phyloP scores from a whole-genome alignment of 129 eudicot species.

The Chrysanthemum lavandulifolium region DNA sequence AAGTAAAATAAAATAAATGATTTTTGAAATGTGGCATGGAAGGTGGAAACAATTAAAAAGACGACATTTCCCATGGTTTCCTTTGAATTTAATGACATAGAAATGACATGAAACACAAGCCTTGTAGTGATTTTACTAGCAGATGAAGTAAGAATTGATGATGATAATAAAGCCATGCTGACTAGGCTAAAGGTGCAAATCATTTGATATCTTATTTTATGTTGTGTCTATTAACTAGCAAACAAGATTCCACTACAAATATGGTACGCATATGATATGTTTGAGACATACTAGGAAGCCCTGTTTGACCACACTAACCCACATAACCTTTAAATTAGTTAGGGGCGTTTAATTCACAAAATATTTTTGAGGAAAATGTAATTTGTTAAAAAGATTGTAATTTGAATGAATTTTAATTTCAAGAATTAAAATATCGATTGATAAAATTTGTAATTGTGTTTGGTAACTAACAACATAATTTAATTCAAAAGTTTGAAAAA shows the following conservation, averaged over 20 bases:
- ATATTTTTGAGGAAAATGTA: too few relatives aligned
- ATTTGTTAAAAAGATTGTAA: too few relatives aligned
- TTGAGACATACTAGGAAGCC: conserved; percentile 23
- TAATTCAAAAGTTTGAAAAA: too few relatives aligned
- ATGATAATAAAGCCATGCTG: conserved; percentile 31
- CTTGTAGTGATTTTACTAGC: neutral
- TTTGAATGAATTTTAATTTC: too few relatives aligned
- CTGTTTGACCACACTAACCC: conserved; percentile 25
- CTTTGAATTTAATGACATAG: neutral
- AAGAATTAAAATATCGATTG: too few relatives aligned
- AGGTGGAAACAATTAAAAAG: neutral
- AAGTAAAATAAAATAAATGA: too few relatives aligned
- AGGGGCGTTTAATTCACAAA: too few relatives aligned
- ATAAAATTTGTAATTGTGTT: too few relatives aligned
- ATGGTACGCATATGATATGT: conserved; percentile 26
- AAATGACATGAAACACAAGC: conserved; percentile 9
- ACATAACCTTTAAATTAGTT: too few relatives aligned
- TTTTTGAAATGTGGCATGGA: neutral
- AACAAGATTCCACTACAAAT: conserved; percentile 32
- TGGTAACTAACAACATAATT: too few relatives aligned
- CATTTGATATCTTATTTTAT: conserved; percentile 4
- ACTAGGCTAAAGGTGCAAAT: conserved; percentile 14
- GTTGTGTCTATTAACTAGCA: conserved; percentile 25
- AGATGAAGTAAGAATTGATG: conserved; percentile 15
- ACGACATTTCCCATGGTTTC: neutral